Evolutionary conservation across 2,329 filamentous ascomycete genomes (phyloP), one percentile per base, ranked within the genome.

Genomic region (Penicillium corylophilum): DNA sequence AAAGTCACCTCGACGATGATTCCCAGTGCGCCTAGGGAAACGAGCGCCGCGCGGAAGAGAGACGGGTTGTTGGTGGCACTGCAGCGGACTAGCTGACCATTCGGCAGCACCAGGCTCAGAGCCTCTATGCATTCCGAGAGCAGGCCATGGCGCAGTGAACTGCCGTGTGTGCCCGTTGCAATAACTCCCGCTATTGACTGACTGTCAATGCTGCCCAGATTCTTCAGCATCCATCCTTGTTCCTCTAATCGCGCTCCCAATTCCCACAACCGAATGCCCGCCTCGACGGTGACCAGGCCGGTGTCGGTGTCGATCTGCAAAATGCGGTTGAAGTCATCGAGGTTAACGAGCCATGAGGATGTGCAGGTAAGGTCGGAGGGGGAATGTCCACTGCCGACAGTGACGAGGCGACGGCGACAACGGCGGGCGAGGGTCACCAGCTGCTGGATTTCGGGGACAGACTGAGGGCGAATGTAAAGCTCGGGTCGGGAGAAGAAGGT

Each of bases 151-250:
- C 75, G 78, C 53, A 95, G 77, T 49, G 89, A 94, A 64, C 89
- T 95, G 39, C 94, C 94, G 70, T 99, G 94, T 0, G 94, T 97
- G 15, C 89, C 92, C 0, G 94, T 99, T 18, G 89, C 86, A 55
- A 97, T 95, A 13, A 91, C 92, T 24, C 94, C 94, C 1, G 90
- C 91, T 56, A 97, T 86, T 52, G 89, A 94, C 78, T 99, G 94
- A 64, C 90, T 84, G 70, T 96, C 91, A 73, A 99, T 99, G 70
- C 90, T 96, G 31, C 94, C 94, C 41, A 97, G 77, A 69, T 95
- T 96, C 24, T 89, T 88, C 82, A 99, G 87, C 2, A 91, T 90
- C 57, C 96, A 79, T 1, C 90, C 90, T 63, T 86, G 74, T 48
- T 82, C 79, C 60, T 89, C 90, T 28, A 96, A 83, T 64, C 85